Evolutionary conservation across 2,329 filamentous ascomycete genomes (phyloP).

Genomic region (Geosmithia putterillii): DNA sequence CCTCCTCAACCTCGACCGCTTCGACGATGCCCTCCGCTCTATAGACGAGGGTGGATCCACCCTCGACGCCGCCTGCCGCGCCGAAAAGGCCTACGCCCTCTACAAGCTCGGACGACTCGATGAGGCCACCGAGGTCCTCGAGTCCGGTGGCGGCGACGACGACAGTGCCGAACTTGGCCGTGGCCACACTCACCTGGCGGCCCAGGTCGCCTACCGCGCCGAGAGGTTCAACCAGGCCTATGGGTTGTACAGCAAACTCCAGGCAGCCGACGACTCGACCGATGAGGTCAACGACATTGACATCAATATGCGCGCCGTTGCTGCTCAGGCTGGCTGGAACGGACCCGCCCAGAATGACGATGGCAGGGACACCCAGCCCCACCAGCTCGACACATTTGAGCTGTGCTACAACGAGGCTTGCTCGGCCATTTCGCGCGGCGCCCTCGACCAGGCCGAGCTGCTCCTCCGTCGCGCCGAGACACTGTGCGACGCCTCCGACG

Average conservation of each 20-base stretch:
- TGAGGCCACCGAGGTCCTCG: conserved; percentile 42
- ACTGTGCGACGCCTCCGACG: conserved; percentile 62
- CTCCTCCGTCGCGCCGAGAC: conserved; percentile 58
- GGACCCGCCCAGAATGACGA: conserved; percentile 27
- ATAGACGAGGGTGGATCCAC: conserved; percentile 51
- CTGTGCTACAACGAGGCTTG: conserved; percentile 74
- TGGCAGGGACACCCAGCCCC: conserved; percentile 30
- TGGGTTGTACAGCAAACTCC: conserved; percentile 49
- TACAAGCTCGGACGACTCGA: conserved; percentile 65
- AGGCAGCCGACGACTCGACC: conserved; percentile 26
- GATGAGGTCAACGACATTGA: conserved; percentile 62
- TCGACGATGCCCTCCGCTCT: conserved; percentile 60
- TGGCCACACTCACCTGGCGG: conserved; percentile 39
- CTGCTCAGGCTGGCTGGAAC: conserved; percentile 63
- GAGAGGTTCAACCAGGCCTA: conserved; percentile 61
- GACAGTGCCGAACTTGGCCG: conserved; percentile 16
- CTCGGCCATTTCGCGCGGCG: conserved; percentile 55
- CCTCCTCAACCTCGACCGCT: conserved; percentile 71
- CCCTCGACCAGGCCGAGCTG: conserved; percentile 50
- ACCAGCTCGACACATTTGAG: conserved; percentile 63
- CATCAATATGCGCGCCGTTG: conserved; percentile 63
- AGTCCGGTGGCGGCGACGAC: conserved; percentile 20
- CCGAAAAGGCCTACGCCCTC: conserved; percentile 72
- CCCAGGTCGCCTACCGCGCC: conserved; percentile 60
- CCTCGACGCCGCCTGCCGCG: conserved; percentile 45